A percentile compares a stretch with the other conserved stretches of the same genome.
phyloP scores from a whole-genome alignment of 306 rosid genomes.

The Malus domestica region DNA sequence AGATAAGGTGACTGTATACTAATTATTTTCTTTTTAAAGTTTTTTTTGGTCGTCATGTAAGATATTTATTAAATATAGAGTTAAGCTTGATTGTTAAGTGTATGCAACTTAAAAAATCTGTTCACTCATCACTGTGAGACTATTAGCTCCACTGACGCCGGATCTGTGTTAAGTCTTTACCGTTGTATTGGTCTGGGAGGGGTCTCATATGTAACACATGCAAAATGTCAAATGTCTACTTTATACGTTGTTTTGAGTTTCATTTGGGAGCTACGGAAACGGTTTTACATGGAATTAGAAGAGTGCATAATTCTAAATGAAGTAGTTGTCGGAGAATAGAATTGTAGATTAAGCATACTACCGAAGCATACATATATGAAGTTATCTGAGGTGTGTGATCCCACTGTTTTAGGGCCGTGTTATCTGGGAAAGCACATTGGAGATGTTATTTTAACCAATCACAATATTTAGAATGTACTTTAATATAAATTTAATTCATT shows the following conservation, averaged over 20 bases:
- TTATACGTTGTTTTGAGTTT: background rate
- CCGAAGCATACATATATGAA: background rate
- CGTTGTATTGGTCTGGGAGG: background rate
- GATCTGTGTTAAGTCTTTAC: background rate
- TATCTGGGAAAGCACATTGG: background rate
- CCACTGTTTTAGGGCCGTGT: background rate
- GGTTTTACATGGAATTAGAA: background rate
- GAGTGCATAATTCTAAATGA: background rate
- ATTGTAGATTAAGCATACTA: background rate
- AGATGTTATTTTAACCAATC: background rate
- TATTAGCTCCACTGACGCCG: background rate
- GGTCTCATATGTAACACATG: background rate
- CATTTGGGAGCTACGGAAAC: background rate
- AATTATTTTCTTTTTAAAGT: background rate
- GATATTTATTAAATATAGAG: background rate
- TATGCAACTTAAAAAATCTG: background rate
- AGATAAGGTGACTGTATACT: conserved; percentile 50
- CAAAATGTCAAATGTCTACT: background rate
- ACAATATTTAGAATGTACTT: background rate
- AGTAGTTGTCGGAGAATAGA: background rate
- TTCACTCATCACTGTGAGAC: background rate
- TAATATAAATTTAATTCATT: background rate
- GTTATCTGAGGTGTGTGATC: background rate
- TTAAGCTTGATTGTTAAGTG: background rate
- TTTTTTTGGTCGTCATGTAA: background rate